Conservation (phyloP, 2,329 filamentous ascomycete species). For the Didymella segeticola region DNA sequence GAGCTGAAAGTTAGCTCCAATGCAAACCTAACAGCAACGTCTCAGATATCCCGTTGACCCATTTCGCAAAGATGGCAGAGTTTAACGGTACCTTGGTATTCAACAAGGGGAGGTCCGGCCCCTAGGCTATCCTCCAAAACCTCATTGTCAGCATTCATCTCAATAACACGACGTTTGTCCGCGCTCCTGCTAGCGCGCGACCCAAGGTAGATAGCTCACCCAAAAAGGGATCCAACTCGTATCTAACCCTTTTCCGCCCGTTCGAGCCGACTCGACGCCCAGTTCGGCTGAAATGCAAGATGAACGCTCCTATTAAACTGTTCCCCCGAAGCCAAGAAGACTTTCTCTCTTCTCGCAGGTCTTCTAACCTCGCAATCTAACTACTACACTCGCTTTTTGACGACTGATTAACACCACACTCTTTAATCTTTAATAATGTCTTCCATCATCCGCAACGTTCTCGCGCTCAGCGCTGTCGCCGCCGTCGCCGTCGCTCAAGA, state of each 20-base stretch:
- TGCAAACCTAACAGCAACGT: constrained; percentile 25
- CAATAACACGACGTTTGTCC: constrained; percentile 29
- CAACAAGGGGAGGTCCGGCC: constrained; percentile 22
- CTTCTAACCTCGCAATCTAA: constrained; percentile 29
- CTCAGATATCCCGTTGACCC: constrained; percentile 21
- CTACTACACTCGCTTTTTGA: constrained; percentile 32
- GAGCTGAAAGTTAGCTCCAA: constrained; percentile 23
- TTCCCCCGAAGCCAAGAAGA: constrained; percentile 24
- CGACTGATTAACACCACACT: constrained; percentile 24
- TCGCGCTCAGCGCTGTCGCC: constrained; percentile 32
- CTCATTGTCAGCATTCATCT: constrained; percentile 20
- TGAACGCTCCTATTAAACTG: constrained; percentile 28
- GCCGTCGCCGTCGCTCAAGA: constrained; percentile 40
- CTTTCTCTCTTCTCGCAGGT: constrained; percentile 30
- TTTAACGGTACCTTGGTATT: constrained; percentile 22
- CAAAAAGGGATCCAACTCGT: constrained; percentile 27
- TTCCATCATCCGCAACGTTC: constrained; percentile 30
- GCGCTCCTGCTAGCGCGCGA: constrained; percentile 25
- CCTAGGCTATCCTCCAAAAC: constrained; percentile 24
- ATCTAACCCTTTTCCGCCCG: constrained; percentile 25
- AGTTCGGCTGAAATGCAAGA: constrained; percentile 23
- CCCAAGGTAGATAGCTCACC: constrained; percentile 28
- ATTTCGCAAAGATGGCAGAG: constrained; percentile 27
- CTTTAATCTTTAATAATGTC: constrained; percentile 38
- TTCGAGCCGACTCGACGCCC: constrained; percentile 20